A percentile compares a stretch with the other conserved stretches of the same genome.
These are phyloP conservation scores for Zygosaccharomyces gambellarensis DNA, from an alignment of 805 yeast species.

Conservation along the genomic window DNA sequence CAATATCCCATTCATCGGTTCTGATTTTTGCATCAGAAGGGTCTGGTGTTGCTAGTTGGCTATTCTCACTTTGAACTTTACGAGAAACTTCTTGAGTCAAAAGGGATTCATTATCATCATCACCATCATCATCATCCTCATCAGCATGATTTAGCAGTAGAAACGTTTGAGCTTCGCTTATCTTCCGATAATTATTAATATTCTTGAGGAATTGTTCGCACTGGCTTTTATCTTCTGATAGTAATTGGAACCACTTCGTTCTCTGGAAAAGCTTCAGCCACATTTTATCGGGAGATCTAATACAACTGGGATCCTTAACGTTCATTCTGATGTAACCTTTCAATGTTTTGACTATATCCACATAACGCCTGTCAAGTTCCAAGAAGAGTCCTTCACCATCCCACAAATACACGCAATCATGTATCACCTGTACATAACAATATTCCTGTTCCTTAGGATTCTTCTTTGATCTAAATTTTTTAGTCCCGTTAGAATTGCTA, in stretches of 20 bases:
- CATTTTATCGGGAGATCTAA: slow-evolving; percentile 3
- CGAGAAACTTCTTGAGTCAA: background rate
- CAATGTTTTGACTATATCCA: slow-evolving; percentile 10
- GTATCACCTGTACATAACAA: slow-evolving; percentile 14
- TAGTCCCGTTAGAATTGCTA: slow-evolving; percentile 1
- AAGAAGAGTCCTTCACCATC: slow-evolving; percentile 14
- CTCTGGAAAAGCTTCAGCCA: slow-evolving; percentile 8
- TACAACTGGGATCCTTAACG: slow-evolving; percentile 3
- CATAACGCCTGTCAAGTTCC: slow-evolving; percentile 14
- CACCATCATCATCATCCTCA: slow-evolving; percentile 10
- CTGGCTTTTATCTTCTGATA: background rate
- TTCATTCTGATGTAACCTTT: slow-evolving; percentile 14
- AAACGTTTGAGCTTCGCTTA: slow-evolving; percentile 32
- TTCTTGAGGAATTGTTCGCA: slow-evolving; percentile 8
- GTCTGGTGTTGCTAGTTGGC: slow-evolving; percentile 19
- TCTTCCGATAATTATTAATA: slow-evolving; percentile 20
- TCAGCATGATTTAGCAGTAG: slow-evolving; percentile 24
- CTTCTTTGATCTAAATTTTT: slow-evolving; percentile 1
- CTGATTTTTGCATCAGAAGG: slow-evolving; percentile 10
- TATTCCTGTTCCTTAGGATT: background rate
- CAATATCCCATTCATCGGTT: slow-evolving; percentile 20
- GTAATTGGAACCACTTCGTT: slow-evolving; percentile 12
- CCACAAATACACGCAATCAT: slow-evolving; percentile 19
- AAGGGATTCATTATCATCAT: background rate
- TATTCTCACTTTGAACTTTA: slow-evolving; percentile 8